Evolutionary conservation across 2,329 filamentous ascomycete species (phyloP), one percentile per base, ranked within the genome.

Genomic region (Pseudocercospora fijiensis): DNA sequence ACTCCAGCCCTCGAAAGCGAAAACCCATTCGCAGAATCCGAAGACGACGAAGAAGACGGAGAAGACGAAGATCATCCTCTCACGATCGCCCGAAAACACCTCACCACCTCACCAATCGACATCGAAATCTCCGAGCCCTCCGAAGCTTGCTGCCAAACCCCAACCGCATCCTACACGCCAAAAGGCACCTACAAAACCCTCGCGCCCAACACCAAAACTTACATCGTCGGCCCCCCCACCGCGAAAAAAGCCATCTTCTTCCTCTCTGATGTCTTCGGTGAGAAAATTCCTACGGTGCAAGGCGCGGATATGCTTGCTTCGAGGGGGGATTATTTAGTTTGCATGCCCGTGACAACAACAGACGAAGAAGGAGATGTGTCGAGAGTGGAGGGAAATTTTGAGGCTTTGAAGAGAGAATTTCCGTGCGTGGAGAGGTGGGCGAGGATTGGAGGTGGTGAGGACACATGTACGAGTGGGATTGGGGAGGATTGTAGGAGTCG

Each of bases 371-470:
- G n/a, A n/a, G n/a, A n/a, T n/a, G n/a, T n/a, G n/a, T n/a, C n/a
- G n/a, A n/a, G n/a, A n/a, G n/a, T n/a, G 18, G n/a, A 56, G 3
- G 27, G 28, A 8, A 18, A 49, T 20, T 18, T 67, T 5, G 26
- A 33, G 5, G 57, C 16, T n/a, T 11, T 61, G 30, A 57, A 57
- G n/a, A 11, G 20, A 2, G 24, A 57, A 16, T 66, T 58, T 24
- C 57, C 57, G 1, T 33, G 3, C 20, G 61, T 66, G n/a, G 41
- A 63, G 52, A 20, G 22, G 1, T 66, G 61, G 57, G 64, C 18
- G 2, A 47, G 16, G n/a, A 66, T 66, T 26, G 64, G 64, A 27
- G 65, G 41, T 67, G 60, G 63, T 63, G 63, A 8, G 65, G 65
- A 2, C 63, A 65, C 28, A 53, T 67, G 28, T 20, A 62, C 65